These are phyloP conservation scores for Dryas drummondii DNA, from an alignment of 306 rosid genomes.

Conservation along the genomic window DNA sequence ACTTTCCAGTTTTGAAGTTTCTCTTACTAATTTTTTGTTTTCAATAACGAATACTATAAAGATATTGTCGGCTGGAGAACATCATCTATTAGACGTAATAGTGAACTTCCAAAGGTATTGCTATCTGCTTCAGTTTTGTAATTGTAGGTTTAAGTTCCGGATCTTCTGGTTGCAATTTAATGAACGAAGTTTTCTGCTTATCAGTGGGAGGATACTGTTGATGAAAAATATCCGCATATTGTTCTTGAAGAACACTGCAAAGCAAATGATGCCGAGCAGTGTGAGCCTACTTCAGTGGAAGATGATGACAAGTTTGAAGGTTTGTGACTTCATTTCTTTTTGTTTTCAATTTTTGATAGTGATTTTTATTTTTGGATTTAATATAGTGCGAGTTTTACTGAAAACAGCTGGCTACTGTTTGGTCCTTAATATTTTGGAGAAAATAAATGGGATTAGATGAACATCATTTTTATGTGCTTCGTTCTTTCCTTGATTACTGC, in stretches of 20 bases:
- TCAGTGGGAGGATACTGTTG: conserved; percentile 79
- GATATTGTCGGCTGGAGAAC: conserved; percentile 99
- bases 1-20: conserved; percentile 9
- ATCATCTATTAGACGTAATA: conserved; percentile 69
- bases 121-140: conserved; percentile 18
- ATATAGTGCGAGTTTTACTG: too few relatives aligned
- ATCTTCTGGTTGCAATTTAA: conserved; percentile 16
- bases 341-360: not conserved
- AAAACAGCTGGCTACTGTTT: too few relatives aligned
- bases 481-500: too few relatives aligned
- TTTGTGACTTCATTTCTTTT: conserved; percentile 23
- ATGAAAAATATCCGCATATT: conserved; percentile 88
- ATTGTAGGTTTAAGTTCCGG: conserved; percentile 20
- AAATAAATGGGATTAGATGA: not conserved
- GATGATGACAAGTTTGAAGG: conserved; percentile 82
- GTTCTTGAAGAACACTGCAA: conserved; percentile 93
- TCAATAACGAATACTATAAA: conserved; percentile 41
- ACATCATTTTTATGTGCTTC: conserved; percentile 6
- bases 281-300: conserved; percentile 38
- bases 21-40: conserved; percentile 25
- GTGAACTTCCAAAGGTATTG: conserved; percentile 85
- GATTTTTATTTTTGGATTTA: not conserved
- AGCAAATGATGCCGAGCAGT: conserved; percentile 68
- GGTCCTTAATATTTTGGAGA: too few relatives aligned
- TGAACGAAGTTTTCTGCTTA: conserved; percentile 27